phyloP scores from a whole-genome alignment of 2,329 filamentous ascomycete genomes.

The Epichloe sp. region DNA sequence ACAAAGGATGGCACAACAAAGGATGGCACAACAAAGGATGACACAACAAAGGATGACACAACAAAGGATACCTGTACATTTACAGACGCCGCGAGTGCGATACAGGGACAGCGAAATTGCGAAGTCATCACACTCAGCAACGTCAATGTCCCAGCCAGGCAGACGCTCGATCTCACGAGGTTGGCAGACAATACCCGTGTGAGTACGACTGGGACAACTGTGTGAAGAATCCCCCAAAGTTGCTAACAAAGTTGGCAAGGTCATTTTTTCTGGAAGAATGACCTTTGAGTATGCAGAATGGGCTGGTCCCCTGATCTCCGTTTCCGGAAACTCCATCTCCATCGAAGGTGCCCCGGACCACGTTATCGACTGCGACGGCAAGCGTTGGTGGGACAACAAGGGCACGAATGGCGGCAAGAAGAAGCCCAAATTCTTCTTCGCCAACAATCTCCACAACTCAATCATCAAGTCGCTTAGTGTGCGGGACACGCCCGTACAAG shows the following conservation, averaged over 20 bases:
- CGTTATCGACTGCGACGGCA: slow-evolving; percentile 42
- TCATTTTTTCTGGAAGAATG: neutral
- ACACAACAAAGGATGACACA: too few relatives aligned
- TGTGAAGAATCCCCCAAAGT: neutral
- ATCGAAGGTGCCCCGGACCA: slow-evolving; percentile 2
- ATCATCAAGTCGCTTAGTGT: neutral
- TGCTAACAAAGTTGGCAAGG: neutral
- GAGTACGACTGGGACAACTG: neutral
- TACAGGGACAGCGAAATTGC: neutral
- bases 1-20: too few relatives aligned
- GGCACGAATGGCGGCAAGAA: slow-evolving; percentile 45
- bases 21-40: neutral
- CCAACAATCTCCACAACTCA: slow-evolving; percentile 21
- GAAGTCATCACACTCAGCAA: neutral
- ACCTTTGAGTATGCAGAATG: neutral
- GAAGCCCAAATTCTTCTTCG: slow-evolving; percentile 50
- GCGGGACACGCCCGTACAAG: neutral
- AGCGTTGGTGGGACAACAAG: slow-evolving; percentile 47
- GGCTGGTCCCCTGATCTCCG: neutral
- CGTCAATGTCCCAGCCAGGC: neutral
- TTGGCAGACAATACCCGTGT: neutral
- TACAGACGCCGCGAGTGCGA: neutral
- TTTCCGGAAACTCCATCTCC: neutral
- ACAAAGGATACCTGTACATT: neutral
- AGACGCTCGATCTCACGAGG: neutral